A percentile compares a stretch with the other conserved stretches of the same genome.
Evolutionary conservation across 805 yeast genomes (phyloP).

Genomic region (Cyberlindnera amylophila): DNA sequence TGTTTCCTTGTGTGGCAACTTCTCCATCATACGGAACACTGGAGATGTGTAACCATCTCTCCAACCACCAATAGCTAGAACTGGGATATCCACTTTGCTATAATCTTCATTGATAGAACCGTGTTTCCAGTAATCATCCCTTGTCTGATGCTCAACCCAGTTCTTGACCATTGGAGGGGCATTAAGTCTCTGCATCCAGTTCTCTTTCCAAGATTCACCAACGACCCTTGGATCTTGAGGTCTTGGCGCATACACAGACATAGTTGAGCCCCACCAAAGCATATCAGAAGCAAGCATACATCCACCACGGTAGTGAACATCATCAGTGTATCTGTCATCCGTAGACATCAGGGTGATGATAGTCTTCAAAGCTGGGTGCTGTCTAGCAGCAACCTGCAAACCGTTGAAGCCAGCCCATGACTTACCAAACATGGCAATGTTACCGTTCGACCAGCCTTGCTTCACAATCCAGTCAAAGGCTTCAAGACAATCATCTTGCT

Average conservation of each 20-base stretch:
- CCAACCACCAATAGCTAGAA: slow-evolving; percentile 43
- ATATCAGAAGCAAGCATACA: slow-evolving; percentile 42
- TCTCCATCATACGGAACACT: slow-evolving; percentile 40
- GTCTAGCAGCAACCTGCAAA: slow-evolving; percentile 42
- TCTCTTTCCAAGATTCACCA: slow-evolving; percentile 37
- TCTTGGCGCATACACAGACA: slow-evolving; percentile 41
- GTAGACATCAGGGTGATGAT: slow-evolving; percentile 44
- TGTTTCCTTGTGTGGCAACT: slow-evolving; percentile 33
- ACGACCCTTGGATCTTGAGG: slow-evolving; percentile 43
- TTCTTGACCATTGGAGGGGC: slow-evolving; percentile 38
- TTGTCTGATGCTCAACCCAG: slow-evolving; percentile 42
- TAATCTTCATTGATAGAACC: slow-evolving; percentile 43
- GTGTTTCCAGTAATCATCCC: slow-evolving; percentile 46
- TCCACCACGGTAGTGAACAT: slow-evolving; percentile 48
- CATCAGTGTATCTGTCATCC: slow-evolving; percentile 45
- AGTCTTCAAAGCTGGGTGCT: slow-evolving; percentile 43
- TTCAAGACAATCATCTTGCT: slow-evolving; percentile 42
- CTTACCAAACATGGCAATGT: slow-evolving; percentile 45
- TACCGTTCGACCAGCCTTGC: slow-evolving; percentile 44
- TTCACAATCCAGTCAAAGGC: slow-evolving; percentile 39
- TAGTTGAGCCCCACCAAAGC: slow-evolving; percentile 50
- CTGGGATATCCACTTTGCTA: slow-evolving; percentile 38
- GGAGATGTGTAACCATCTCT: slow-evolving; percentile 45
- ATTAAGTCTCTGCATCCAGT: slow-evolving; percentile 38
- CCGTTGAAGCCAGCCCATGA: slow-evolving; percentile 50